These are phyloP conservation scores for Kwoniella dendrophila DNA, from an alignment of 768 basidiomycete genomes.

Conservation along the genomic window DNA sequence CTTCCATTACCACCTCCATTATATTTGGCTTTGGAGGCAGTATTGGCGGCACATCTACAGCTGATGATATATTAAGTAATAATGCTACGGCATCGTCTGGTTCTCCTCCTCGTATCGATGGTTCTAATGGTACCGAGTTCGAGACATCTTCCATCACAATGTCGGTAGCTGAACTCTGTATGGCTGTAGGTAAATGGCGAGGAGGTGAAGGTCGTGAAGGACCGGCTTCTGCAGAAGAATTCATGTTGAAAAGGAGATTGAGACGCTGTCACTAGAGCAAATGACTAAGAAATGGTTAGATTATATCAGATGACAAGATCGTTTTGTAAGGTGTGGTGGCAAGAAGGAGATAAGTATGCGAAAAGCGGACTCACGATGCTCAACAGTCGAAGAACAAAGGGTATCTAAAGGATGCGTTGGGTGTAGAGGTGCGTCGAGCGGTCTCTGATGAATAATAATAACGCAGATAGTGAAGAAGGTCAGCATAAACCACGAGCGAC, in stretches of 20 bases:
- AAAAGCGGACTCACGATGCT: slow-evolving; percentile 8
- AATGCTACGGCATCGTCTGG: slow-evolving; percentile 40
- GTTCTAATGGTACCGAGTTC: not conserved
- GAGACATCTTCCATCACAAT: slow-evolving; percentile 34
- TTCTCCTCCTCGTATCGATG: slow-evolving; percentile 19
- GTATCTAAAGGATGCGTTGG: slow-evolving; percentile 26
- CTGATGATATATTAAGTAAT: slow-evolving; percentile 33
- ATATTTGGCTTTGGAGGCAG: slow-evolving; percentile 6
- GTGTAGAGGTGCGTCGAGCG: slow-evolving; percentile 9
- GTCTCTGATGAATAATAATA: slow-evolving; percentile 1
- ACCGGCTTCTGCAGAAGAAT: slow-evolving; percentile 19
- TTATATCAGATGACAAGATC: not conserved
- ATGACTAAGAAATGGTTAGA: not conserved
- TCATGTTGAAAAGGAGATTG: slow-evolving; percentile 10
- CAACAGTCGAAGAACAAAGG: slow-evolving; percentile 21
- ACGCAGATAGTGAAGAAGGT: not conserved
- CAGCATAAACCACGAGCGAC: not conserved
- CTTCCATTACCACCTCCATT: slow-evolving; percentile 12
- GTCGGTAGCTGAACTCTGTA: slow-evolving; percentile 3
- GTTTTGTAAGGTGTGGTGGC: not conserved
- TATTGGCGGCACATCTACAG: slow-evolving; percentile 10
- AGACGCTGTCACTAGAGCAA: not conserved
- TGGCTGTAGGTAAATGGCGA: not conserved
- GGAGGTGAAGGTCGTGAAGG: slow-evolving; percentile 23
- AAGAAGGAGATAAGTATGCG: not conserved